Conservation (phyloP, 148 eudicot species). For the Persicaria maculosa region DNA sequence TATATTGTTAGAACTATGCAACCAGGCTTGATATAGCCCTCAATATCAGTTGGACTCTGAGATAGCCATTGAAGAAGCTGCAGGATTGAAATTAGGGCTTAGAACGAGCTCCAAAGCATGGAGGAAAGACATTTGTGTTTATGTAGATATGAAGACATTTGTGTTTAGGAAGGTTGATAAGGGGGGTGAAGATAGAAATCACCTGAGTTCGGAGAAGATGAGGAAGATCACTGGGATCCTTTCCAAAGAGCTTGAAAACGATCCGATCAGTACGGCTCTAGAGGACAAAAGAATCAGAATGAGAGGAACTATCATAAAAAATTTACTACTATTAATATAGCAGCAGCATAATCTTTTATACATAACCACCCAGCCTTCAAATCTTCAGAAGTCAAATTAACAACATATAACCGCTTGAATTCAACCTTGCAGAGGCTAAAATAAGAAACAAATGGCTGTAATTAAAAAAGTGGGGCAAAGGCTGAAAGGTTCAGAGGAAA, state of each 20-base stretch:
- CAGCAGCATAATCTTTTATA: not conserved
- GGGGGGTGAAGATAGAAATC: conserved; percentile 14
- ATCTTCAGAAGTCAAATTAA: not conserved
- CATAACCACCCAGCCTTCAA: not conserved
- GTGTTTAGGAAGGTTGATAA: not conserved
- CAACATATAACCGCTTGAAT: not conserved
- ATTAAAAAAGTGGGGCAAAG: not conserved
- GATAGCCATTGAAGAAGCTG: conserved; percentile 95
- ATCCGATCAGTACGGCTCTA: conserved; percentile 91
- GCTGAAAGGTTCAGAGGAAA: not conserved
- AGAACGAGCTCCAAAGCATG: not conserved
- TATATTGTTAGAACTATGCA: conserved; percentile 79
- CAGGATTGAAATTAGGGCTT: conserved; percentile 4
- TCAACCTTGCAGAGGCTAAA: not conserved
- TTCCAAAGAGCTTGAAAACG: conserved; percentile 86
- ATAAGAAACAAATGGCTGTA: not conserved
- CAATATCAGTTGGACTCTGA: conserved; percentile 81
- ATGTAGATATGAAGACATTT: conserved; percentile 1
- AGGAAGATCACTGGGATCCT: conserved; percentile 86
- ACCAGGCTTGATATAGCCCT: conserved; percentile 95
- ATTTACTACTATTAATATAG: not conserved
- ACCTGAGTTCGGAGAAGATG: conserved; percentile 67
- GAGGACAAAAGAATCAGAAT: conserved; percentile 12
- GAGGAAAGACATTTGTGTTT: not conserved
- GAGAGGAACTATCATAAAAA: not conserved